Evolutionary conservation across 306 rosid genomes (phyloP).

Genomic region (Albizia julibrissin): DNA sequence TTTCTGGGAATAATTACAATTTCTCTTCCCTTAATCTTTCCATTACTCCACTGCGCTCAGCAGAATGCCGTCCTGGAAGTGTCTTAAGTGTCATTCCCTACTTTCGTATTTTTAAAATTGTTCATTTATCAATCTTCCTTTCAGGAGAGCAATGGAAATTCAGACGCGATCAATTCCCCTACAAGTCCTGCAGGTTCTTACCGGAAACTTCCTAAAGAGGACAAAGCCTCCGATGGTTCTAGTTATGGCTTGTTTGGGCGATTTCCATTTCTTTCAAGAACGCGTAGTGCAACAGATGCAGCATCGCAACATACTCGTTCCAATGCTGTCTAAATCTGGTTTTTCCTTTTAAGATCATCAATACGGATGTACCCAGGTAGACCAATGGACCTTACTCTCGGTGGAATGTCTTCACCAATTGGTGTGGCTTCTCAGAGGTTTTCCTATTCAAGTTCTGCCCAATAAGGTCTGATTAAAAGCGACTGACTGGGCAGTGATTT

Average conservation of each 20-base stretch:
- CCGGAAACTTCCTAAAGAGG: constrained; percentile 31
- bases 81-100: background rate
- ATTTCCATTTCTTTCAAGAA: constrained; percentile 57
- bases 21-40: background rate
- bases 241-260: constrained; percentile 63
- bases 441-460: constrained; percentile 44
- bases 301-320: constrained; percentile 60
- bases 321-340: constrained; percentile 29
- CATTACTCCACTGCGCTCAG: background rate
- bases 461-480: constrained; percentile 41
- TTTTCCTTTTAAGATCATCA: constrained; percentile 22
- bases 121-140: constrained; percentile 21
- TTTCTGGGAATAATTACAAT: background rate
- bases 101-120: background rate
- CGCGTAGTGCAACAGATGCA: constrained; percentile 67
- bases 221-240: constrained; percentile 40
- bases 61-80: background rate
- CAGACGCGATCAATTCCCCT: constrained; percentile 39
- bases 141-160: constrained; percentile 50
- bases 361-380: background rate
- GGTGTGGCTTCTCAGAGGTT: constrained; percentile 21
- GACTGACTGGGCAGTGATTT: constrained; percentile 60
- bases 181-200: constrained; percentile 16
- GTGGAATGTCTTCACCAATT: constrained; percentile 18
- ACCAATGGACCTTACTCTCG: constrained; percentile 31